Conservation (phyloP, 1,139 yeast species). For the Hyphopichia khmerensis region DNA sequence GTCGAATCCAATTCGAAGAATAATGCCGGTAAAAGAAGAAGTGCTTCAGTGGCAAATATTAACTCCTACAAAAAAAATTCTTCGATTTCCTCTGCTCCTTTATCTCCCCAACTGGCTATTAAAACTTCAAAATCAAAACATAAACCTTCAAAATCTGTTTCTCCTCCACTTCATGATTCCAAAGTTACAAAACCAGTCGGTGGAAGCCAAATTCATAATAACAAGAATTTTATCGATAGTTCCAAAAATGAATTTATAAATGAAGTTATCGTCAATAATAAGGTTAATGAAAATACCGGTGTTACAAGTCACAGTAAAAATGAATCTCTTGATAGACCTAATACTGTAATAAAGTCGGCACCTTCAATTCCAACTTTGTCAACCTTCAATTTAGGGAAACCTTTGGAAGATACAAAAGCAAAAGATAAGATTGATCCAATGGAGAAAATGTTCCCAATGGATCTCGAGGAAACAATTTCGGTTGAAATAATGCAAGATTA, state of each 20-base stretch:
- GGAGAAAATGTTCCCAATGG: neutral
- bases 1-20: neutral
- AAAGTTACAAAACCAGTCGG: neutral
- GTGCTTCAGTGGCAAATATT: conserved; percentile 4
- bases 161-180: neutral
- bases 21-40: neutral
- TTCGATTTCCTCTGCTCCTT: neutral
- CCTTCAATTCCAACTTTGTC: conserved; percentile 2
- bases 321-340: neutral
- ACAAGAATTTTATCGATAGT: neutral
- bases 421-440: neutral
- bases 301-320: no score
- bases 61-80: conserved; percentile 1
- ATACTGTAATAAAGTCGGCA: neutral
- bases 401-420: neutral
- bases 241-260: neutral
- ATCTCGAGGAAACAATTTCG: neutral
- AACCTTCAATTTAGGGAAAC: neutral
- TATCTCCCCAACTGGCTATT: neutral
- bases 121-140: neutral
- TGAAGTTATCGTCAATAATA: no score
- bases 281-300: no score
- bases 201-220: neutral
- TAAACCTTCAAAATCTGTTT: neutral
- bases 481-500: neutral